Base-by-base conservation (phyloP, 129 eudicot genomes). In the carrot (Daucus carota) region DNA sequence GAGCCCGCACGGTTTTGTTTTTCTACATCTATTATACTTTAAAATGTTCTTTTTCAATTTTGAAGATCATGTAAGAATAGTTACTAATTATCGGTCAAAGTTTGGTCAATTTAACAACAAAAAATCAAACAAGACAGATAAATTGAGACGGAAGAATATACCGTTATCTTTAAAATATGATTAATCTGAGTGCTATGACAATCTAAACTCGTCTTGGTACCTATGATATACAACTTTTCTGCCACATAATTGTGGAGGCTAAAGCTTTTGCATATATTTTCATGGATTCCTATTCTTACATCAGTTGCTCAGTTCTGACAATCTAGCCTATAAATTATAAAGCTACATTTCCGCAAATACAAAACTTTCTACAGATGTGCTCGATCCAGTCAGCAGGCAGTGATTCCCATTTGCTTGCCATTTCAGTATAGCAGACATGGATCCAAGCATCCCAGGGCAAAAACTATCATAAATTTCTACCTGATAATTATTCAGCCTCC, bases 401-500 rank as follows among this genome's bases (percentile, higher is more conserved):
- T 16, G 45, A 4, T 41, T 24, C 29, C 52, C 0, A 6, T 40
- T 36, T 42, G 54, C n/a, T 70, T 26, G 52, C 11, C 9, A 7
- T 41, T 9, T 12, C 3, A 2, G 50, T 70, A 40, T 20, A 22
- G 3, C 73, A 40, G 74, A 22, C 74, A 40, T 40, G 42, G 4
- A 4, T 70, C 16, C 33, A 11, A 5, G 12, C 46, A 6, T 18
- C 28, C 60, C 4, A 54, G 1, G 62, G n/a, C 29, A 70, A 33
- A 41, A n/a, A 41, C 74, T 15, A 70, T 42, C 28, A n/a, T 28
- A 22, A 24, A 70, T 1, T 18, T 22, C 26, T 0, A 24, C 31
- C 1, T 1, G 9, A 73, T 12, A 38, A 75, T 80, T 63, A 84
- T 67, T 84, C 85, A 72, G 77, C 69, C 40, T 80, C 81, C 5